Evolutionary conservation across 1,284 basidiomycete species (phyloP), one percentile per base, ranked within the genome.

Genomic region (Sutorius eximius): DNA sequence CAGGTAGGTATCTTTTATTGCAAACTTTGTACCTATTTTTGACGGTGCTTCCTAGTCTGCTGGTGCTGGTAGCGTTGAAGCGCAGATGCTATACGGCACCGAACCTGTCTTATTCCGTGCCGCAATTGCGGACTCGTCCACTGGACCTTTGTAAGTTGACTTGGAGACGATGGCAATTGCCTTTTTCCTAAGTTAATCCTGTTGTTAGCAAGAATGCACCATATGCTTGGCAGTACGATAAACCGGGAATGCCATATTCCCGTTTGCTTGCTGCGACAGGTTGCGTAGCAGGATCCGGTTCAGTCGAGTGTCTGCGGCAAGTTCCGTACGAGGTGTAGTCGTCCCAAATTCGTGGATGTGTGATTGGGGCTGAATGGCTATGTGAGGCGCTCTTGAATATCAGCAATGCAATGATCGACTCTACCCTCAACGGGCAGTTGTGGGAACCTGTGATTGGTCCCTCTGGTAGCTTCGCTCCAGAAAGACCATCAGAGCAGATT

Each of bases 361-460:
- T 40, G 24, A 37, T 43, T 5, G 2, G 29, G 20, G 41, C 37
- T 40, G 10, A 53, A 33, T 27, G 8, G 12, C 3, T 24, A 13
- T 32, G 36, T 3, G 32, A 65, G 62, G 51, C 36, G 7, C 55
- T 65, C 40, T 18, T 62, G 44, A 57, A 62, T 33, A 47, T 62
- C 49, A 80, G 77, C 47, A 83, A 83, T 55, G 49, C 58, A 0
- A 75, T 83, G 75, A 77, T 81, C 11, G 52, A 32, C 0, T 56
- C 66, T 3, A 78, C 77, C 1, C 62, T 85, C 27, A 83, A 85
- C 53, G 18, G 56, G 2, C 83, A 86, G 56, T 65, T 85, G 15
- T 85, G 83, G 83, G 72, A 86, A 58, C 83, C 83, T 0, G 62
- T 80, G 1, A 73, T 84, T 8, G 82, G 82, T 0, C 78, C 81